Conservation (phyloP, 1,284 basidiomycete genomes). For the Serendipita sp. region DNA sequence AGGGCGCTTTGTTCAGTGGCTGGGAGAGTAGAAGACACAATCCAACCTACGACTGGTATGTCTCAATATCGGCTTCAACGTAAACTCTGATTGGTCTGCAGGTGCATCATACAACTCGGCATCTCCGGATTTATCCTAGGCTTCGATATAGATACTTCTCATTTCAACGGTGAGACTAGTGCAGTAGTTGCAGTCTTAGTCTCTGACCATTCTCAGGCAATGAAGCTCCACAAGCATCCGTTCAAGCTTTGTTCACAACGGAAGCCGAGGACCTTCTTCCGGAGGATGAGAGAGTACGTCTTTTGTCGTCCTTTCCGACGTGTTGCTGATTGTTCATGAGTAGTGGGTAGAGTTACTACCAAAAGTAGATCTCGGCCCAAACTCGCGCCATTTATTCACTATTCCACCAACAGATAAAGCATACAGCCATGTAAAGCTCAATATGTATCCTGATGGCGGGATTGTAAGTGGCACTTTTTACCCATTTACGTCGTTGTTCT, state of each 20-base stretch:
- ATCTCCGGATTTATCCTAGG: slow-evolving; percentile 66
- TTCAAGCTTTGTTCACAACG: slow-evolving; percentile 46
- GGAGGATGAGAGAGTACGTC: slow-evolving; percentile 38
- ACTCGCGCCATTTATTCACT: slow-evolving; percentile 74
- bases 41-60: slow-evolving; percentile 74
- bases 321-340: not conserved
- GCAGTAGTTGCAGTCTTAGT: not conserved
- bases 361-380: slow-evolving; percentile 62
- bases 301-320: slow-evolving; percentile 9
- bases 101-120: slow-evolving; percentile 85
- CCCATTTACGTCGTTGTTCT: not conserved
- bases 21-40: slow-evolving; percentile 94
- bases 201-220: slow-evolving; percentile 42
- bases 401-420: slow-evolving; percentile 37
- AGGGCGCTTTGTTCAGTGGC: slow-evolving; percentile 86
- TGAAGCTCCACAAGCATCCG: slow-evolving; percentile 72
- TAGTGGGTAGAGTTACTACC: slow-evolving; percentile 79
- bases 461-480: slow-evolving; percentile 43
- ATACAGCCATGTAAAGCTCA: slow-evolving; percentile 78
- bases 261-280: slow-evolving; percentile 29
- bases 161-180: slow-evolving; percentile 64
- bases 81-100: slow-evolving; percentile 19
- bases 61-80: not conserved
- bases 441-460: slow-evolving; percentile 95
- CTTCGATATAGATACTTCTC: slow-evolving; percentile 90